A percentile compares a stretch with the other conserved stretches of the same genome.
Conservation (phyloP, 1,139 yeast species). For the Lodderomyces pseudojiufengensis region DNA sequence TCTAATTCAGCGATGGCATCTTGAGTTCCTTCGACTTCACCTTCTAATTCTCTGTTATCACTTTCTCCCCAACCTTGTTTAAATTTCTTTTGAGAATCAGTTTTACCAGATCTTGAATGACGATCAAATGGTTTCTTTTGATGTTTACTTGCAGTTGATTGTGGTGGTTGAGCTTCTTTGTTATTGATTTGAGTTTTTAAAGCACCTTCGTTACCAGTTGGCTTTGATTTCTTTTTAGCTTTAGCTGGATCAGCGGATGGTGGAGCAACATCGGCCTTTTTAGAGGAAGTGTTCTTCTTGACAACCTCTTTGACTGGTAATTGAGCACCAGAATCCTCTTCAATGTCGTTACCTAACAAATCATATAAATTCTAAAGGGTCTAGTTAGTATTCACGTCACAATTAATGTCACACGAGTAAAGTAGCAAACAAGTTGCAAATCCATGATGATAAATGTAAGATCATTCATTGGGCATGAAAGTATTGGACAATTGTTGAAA, state of each 20-base stretch:
- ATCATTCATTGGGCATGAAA: no score
- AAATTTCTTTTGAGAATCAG: slow-evolving; percentile 81
- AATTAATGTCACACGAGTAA: slow-evolving; percentile 6
- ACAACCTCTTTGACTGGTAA: slow-evolving; percentile 70
- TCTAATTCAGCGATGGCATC: slow-evolving; percentile 52
- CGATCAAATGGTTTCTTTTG: slow-evolving; percentile 71
- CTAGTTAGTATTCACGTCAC: slow-evolving; percentile 6
- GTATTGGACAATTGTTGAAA: no score
- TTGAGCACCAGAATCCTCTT: slow-evolving; percentile 53
- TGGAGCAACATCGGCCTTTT: slow-evolving; percentile 85
- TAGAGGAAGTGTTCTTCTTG: slow-evolving; percentile 79
- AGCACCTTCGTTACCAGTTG: slow-evolving; percentile 89
- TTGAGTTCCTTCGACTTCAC: slow-evolving; percentile 60
- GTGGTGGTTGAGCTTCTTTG: slow-evolving; percentile 62
- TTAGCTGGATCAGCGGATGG: slow-evolving; percentile 76
- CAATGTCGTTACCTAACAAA: slow-evolving; percentile 75
- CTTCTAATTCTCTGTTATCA: slow-evolving; percentile 56
- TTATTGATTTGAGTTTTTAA: slow-evolving; percentile 73
- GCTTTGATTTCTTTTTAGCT: slow-evolving; percentile 75
- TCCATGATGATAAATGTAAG: no score
- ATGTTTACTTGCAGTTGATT: slow-evolving; percentile 50
- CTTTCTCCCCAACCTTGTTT: slow-evolving; percentile 83
- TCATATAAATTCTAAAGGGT: slow-evolving; percentile 41
- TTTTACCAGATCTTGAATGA: slow-evolving; percentile 78
- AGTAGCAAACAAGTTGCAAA: no score